A percentile compares a stretch with the other conserved stretches of the same genome.
Conservation (phyloP, 1,139 yeast species). For the Keqinozyma sinolaborantium region DNA sequence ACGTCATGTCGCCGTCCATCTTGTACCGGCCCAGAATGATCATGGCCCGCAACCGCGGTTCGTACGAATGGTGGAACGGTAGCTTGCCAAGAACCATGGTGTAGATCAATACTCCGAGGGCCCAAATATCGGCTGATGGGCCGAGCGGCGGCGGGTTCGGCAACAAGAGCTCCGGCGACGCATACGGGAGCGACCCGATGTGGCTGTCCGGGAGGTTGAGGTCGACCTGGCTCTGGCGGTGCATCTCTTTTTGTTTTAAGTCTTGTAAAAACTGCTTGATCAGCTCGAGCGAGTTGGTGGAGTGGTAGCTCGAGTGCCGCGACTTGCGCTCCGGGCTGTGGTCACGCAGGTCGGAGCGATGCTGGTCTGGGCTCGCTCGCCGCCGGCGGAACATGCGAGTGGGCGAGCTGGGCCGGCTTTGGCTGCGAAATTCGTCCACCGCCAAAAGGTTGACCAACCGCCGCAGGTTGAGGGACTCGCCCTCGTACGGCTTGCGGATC, state of each 20-base stretch:
- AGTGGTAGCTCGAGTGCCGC: constrained; percentile 5
- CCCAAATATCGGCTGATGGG: constrained; percentile 85
- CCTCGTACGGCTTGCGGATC: constrained; percentile 31
- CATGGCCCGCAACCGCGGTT: constrained; percentile 71
- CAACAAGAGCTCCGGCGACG: constrained; percentile 78
- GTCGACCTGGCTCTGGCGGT: constrained; percentile 20
- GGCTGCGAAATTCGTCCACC: background rate
- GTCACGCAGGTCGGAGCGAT: constrained; percentile 1
- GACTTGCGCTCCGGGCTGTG: constrained; percentile 2
- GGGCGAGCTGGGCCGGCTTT: background rate
- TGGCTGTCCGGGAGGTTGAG: constrained; percentile 53
- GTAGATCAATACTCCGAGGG: constrained; percentile 75
- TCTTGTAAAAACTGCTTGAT: constrained; percentile 12
- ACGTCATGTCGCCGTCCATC: constrained; percentile 37
- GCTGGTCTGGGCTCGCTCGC: background rate
- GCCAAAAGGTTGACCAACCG: constrained; percentile 9
- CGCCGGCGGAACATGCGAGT: background rate
- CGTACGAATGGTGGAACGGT: constrained; percentile 81
- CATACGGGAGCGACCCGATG: constrained; percentile 90
- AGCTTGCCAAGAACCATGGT: constrained; percentile 71
- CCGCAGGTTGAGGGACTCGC: constrained; percentile 24
- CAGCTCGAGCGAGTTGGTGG: constrained; percentile 12
- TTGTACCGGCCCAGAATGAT: constrained; percentile 66
- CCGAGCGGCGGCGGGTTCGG: constrained; percentile 69
- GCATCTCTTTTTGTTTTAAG: constrained; percentile 12